phyloP scores from a whole-genome alignment of 345 rosid species.

The Hibiscus trionum region DNA sequence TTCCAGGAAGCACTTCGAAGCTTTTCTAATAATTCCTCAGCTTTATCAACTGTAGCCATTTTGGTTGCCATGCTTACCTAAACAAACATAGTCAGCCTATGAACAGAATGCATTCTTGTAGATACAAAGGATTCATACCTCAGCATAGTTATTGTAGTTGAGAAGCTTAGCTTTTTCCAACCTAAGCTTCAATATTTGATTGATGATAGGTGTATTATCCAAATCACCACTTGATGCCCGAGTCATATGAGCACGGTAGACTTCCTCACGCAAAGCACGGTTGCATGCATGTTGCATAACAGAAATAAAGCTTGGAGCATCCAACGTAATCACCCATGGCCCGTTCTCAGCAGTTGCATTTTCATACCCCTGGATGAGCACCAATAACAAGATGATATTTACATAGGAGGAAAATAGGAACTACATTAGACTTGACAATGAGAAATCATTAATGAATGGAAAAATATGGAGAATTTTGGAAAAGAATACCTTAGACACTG shows the following conservation, averaged over 20 bases:
- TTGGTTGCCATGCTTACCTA: conserved; percentile 93
- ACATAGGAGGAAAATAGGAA: neutral
- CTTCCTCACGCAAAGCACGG: conserved; percentile 77
- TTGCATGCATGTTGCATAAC: conserved; percentile 85
- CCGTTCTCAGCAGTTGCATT: conserved; percentile 79
- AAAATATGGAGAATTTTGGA: neutral
- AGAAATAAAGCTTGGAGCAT: conserved; percentile 67
- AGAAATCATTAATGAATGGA: neutral
- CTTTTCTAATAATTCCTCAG: conserved; percentile 73
- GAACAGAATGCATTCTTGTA: neutral
- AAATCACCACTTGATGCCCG: conserved; percentile 81
- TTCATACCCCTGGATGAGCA: conserved; percentile 51
- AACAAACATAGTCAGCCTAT: conserved; percentile 17
- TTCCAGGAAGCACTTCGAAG: conserved; percentile 81
- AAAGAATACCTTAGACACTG: conserved; percentile 63
- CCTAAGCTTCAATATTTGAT: conserved; percentile 68
- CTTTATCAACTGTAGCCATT: conserved; percentile 90
- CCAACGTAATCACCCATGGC: conserved; percentile 84
- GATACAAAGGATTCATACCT: conserved; percentile 39
- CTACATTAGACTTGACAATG: neutral
- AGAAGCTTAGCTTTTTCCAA: conserved; percentile 78
- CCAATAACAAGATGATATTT: neutral
- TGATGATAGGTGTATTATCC: conserved; percentile 63
- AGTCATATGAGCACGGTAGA: conserved; percentile 55
- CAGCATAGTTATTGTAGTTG: conserved; percentile 72